A percentile compares a stretch with the other conserved stretches of the same genome.
These are phyloP conservation scores for Podospora australis DNA, from an alignment of 495 filamentous ascomycete species.

Conservation along the genomic window DNA sequence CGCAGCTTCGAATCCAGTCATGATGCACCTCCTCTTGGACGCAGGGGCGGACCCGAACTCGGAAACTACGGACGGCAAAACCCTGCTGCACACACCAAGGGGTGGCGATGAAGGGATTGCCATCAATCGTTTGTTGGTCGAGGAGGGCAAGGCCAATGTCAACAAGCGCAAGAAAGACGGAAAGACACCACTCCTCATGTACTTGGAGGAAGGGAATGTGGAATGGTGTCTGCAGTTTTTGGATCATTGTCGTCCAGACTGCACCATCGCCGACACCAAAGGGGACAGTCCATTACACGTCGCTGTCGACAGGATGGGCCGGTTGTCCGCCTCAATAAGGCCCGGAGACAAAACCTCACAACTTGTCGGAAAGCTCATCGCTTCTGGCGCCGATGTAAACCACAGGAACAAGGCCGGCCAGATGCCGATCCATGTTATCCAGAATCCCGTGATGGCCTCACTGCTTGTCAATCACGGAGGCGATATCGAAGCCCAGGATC, in stretches of 20 bases:
- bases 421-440: conserved; percentile 5
- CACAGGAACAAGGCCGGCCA: conserved; percentile 4
- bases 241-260: conserved; percentile 8
- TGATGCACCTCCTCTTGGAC: conserved; percentile 21
- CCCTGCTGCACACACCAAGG: conserved; percentile 11
- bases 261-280: conserved; percentile 14
- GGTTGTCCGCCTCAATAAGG: not conserved
- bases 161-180: conserved; percentile 17
- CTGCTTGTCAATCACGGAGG: conserved; percentile 10
- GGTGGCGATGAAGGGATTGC: conserved; percentile 3
- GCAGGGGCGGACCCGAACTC: conserved; percentile 21
- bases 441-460: not conserved
- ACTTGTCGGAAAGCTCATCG: conserved; percentile 3
- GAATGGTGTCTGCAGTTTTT: conserved; percentile 5
- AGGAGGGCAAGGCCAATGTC: conserved; percentile 14
- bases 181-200: conserved; percentile 10
- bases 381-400: conserved; percentile 4
- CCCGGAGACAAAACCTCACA: not conserved
- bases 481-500: conserved; percentile 19
- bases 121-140: conserved; percentile 14
- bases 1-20: conserved; percentile 1
- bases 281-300: conserved; percentile 11
- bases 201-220: not conserved
- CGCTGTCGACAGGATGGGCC: not conserved
- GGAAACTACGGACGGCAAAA: conserved; percentile 11